Base-by-base conservation (phyloP, 2,329 filamentous ascomycete species). In the Hypoxylon sp. region DNA sequence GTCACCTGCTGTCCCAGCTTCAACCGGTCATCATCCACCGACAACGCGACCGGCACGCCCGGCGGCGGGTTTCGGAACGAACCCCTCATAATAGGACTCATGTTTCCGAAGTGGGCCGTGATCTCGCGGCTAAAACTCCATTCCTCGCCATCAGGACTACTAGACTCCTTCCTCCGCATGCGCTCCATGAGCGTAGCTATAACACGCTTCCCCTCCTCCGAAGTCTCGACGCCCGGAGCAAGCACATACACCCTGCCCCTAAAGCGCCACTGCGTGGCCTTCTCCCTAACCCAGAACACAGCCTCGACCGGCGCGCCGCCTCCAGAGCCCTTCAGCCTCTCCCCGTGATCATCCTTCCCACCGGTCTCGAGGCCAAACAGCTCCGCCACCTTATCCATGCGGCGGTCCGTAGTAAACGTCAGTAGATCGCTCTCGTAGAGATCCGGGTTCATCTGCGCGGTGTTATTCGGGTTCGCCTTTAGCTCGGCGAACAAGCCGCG, bases 21-120 rank as follows among this genome's bases (percentile, higher is more conserved):
- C 2, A 82, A 72, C 0, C 81, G 80, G 10, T 79, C 76, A 11
- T 82, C 72, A 5, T 63, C 77, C 84, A 75, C 65, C 78, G 85
- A 74, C 75, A 87, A 70, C 71, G 86, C 80, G 73, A 91, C 77
- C 52, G 89, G 85, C 67, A 84, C 82, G 0, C 92, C 92, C 0
- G 92, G 91, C 5, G 87, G 83, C 76, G 96, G 86, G 77, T 91
- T 89, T 79, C 89, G 90, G 78, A 94, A 94, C 7, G 87, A 86
- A 9, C 91, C 91, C 77, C 94, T 86, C 89, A 97, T 93, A 0
- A 84, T 82, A 5, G 95, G 95, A 72, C 88, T 91, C 73, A 96
- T 81, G 79, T 98, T 98, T 19, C 93, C 95, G 86, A 98, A 98
- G 78, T 96, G 93, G 52, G 88, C 92, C 55, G 92, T 94, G 38